phyloP scores from a whole-genome alignment of 805 yeast species.

The Nakazawaea holstii region DNA sequence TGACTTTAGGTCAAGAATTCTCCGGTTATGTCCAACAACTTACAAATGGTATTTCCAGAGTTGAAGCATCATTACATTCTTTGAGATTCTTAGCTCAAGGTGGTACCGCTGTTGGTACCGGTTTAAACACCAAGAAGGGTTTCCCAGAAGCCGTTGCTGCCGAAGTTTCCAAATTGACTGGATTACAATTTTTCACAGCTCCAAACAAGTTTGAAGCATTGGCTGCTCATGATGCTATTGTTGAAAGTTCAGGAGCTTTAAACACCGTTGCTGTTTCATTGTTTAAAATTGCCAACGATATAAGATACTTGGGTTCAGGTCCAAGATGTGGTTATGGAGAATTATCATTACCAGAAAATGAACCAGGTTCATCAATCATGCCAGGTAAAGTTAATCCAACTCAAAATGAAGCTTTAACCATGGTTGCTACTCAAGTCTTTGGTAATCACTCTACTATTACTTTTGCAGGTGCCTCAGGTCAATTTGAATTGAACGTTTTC shows the following conservation, averaged over 20 bases:
- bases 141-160: slow-evolving; percentile 84
- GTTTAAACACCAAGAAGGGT: slow-evolving; percentile 90
- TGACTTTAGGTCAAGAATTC: slow-evolving; percentile 97
- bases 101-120: slow-evolving; percentile 99
- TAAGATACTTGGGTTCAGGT: slow-evolving; percentile 96
- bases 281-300: slow-evolving; percentile 96
- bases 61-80: slow-evolving; percentile 70
- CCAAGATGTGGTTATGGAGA: slow-evolving; percentile 99
- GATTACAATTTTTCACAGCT: slow-evolving; percentile 85
- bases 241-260: slow-evolving; percentile 95
- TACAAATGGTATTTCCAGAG: slow-evolving; percentile 83
- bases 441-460: slow-evolving; percentile 96
- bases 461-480: slow-evolving; percentile 98
- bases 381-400: slow-evolving; percentile 99
- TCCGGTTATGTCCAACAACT: slow-evolving; percentile 94
- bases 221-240: slow-evolving; percentile 98
- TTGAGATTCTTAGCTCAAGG: slow-evolving; percentile 91
- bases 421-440: slow-evolving; percentile 96
- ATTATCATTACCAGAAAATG: slow-evolving; percentile 91
- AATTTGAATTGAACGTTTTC: slow-evolving; percentile 96
- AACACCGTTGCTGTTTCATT: slow-evolving; percentile 92
- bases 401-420: slow-evolving; percentile 97
- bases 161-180: slow-evolving; percentile 81
- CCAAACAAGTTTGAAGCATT: slow-evolving; percentile 99
- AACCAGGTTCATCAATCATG: slow-evolving; percentile 99